Evolutionary conservation across 169 alveolate species (phyloP), one percentile per base, ranked within the genome.

Genomic region (Toxoplasma gondii): DNA sequence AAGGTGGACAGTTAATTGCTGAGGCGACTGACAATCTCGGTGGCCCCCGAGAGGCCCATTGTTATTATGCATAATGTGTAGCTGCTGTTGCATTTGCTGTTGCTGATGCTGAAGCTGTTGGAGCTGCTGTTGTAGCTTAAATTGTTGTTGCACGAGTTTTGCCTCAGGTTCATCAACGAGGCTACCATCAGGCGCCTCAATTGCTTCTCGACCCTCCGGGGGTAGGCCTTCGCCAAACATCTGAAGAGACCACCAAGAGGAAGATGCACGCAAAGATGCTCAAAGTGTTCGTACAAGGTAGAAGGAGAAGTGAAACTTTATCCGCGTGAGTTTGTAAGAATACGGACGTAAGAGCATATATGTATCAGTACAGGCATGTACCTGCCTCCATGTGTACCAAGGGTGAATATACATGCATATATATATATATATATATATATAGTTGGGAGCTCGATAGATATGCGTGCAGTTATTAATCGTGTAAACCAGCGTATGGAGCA

Each of bases 1-100:
- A 19, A 78, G 87, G 45, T 78, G 87, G 39, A 78, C 87, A 31
- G 87, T 78, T 19, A 78, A 78, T 44, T 78, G 87, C 87, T n/a
- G 87, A 78, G 87, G 87, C 27, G 43, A 34, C 53, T 39, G 53
- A 19, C 31, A 34, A 12, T 78, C 53, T 16, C 87, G 41, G 31
- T 39, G 87, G 44, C 87, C 87, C 27, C n/a, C 36, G 22, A 78
- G 29, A 34, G 87, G 24, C 45, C 53, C 41, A 0, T 22, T 38
- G 45, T 1, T 38, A 17, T 22, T 38, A 24, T 78, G 87, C 0
- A 78, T 78, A 22, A 39, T 19, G 87, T 78, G 87, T 7, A 78
- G 87, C 45, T 78, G 87, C 45, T 78, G 87, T 4, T 78, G 87
- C 53, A 78, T 78, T 34, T 78, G 87, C 45, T 78, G 87, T 34